Conservation (phyloP, 169 alveolate species). For the Theileria annulata region DNA sequence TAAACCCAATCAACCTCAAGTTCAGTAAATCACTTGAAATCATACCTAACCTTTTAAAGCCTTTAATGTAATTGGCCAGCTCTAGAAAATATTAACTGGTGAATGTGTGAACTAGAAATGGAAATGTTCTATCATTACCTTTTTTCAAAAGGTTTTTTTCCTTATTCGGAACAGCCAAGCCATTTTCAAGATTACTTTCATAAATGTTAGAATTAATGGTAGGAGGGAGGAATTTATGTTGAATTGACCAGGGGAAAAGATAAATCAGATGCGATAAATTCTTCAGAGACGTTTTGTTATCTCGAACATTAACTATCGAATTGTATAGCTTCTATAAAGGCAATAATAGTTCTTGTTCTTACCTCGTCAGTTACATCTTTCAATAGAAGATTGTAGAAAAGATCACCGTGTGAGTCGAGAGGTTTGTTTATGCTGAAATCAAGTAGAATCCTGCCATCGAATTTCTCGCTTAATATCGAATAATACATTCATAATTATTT, state of each 20-base stretch:
- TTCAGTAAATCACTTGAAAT: constrained; percentile 15
- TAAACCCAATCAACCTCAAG: constrained; percentile 50
- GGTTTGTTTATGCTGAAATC: constrained; percentile 29
- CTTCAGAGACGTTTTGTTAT: constrained; percentile 19
- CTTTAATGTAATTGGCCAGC: constrained; percentile 17
- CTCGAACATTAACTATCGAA: background rate
- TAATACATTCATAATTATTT: constrained; percentile 2
- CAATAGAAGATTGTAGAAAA: constrained; percentile 23
- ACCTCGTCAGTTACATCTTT: constrained; percentile 37
- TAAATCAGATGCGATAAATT: constrained; percentile 38
- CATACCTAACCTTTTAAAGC: constrained; percentile 34
- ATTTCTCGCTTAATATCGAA: constrained; percentile 30
- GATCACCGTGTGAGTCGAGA: constrained; percentile 23
- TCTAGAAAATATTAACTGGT: background rate
- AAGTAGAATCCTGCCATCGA: constrained; percentile 30
- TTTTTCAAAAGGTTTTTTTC: constrained; percentile 11
- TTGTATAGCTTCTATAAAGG: constrained; percentile 18
- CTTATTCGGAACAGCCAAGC: background rate
- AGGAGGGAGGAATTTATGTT: constrained; percentile 16
- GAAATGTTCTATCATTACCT: background rate
- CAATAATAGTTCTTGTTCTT: background rate
- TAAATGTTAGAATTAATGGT: no score
- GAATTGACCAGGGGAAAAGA: constrained; percentile 50
- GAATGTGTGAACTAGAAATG: background rate
- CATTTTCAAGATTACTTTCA: background rate